Evolutionary conservation across 306 rosid genomes (phyloP).

Genomic region (Astragalus glycyphyllos): DNA sequence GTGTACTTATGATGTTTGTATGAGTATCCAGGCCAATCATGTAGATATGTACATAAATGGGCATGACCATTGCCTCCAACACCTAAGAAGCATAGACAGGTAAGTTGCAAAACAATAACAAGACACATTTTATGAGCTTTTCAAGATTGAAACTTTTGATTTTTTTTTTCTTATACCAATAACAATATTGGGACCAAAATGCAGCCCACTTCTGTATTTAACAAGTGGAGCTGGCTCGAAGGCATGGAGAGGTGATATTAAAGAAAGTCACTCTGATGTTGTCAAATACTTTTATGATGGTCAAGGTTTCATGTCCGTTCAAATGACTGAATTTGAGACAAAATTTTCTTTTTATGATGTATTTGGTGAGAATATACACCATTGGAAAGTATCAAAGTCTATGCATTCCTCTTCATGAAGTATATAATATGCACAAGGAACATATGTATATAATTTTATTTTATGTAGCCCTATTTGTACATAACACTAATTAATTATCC

Average conservation of each 20-base stretch:
- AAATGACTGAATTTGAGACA: conserved; percentile 19
- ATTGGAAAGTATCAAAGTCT: conserved; percentile 5
- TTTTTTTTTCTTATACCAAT: neutral
- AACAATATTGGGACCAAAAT: conserved; percentile 13
- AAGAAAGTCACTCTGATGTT: conserved; percentile 3
- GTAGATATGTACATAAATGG: conserved; percentile 57
- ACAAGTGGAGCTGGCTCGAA: conserved; percentile 58
- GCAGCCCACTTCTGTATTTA: conserved; percentile 48
- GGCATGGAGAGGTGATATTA: conserved; percentile 57
- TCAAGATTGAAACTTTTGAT: neutral
- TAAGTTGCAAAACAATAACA: neutral
- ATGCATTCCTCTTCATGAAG: neutral
- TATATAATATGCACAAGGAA: neutral
- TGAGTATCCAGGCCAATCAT: conserved; percentile 37
- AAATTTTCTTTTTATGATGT: conserved; percentile 37
- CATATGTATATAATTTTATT: neutral
- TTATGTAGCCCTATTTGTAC: conserved; percentile 1
- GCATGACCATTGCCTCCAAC: conserved; percentile 59
- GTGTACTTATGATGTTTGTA: neutral
- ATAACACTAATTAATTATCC: neutral
- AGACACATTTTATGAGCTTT: neutral
- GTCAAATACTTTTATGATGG: conserved; percentile 54
- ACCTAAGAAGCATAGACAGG: conserved; percentile 44
- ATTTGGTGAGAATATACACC: conserved; percentile 39
- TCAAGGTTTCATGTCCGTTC: conserved; percentile 55